Base-by-base conservation (phyloP, 164 flowering plant genomes). In the Vitis riparia region DNA sequence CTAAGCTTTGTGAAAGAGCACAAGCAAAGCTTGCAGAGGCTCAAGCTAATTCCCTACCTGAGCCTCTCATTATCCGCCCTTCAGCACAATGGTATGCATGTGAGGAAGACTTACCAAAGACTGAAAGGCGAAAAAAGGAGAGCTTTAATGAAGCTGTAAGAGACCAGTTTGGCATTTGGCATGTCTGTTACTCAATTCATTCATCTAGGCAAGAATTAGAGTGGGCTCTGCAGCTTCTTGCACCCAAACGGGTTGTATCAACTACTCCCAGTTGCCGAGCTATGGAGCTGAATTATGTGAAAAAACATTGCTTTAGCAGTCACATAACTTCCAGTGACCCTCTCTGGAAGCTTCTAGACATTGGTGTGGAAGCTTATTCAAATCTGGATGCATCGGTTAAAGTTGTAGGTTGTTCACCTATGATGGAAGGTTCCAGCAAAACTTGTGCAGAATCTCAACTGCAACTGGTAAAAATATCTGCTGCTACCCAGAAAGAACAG, bases 51-150 rank as follows among this genome's bases (percentile, higher is more conserved):
- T 77, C 63, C 23, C 91, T 78, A 71, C 87, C 85, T 1, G 91
- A 88, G 69, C 98, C 98, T 62, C 88, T 93, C 16, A 83, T 93
- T 50, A 87, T 93, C 59, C 93, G 98, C 9, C 90, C 98, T 53
- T 93, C 98, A 52, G 74, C 92, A 51, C 94, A 90, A 69, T 93
- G 97, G 98, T 93, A 88, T 78, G 94, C 87, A 58, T 80, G 82
- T 68, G 85, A 84, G 51, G 89, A 77, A 30, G 85, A 77, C 69
- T 52, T 51, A 74, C 70, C 80, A 7, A 77, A 77, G n/a, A 57
- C 37, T 32, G 83, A 78, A 60, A 77, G 49, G 67, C 77, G 57
- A 47, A 76, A 51, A 51, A 83, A 77, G 69, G 71, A 66, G 62
- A 85, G 78, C 73, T 68, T 78, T 19, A 73, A 71, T 30, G 83